Evolutionary conservation across 345 rosid genomes (phyloP).

Genomic region (Lenwebbia sp.): DNA sequence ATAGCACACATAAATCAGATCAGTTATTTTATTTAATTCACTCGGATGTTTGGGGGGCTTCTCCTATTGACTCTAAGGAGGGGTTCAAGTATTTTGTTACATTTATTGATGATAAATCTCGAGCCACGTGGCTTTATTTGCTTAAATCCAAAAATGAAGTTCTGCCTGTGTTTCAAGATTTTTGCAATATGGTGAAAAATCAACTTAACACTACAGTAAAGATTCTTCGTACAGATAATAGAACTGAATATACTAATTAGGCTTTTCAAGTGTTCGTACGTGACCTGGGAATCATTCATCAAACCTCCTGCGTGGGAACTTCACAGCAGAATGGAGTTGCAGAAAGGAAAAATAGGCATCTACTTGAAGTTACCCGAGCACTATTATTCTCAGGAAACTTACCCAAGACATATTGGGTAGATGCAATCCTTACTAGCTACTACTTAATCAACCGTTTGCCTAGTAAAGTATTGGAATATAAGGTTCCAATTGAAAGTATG

Average conservation of each 20-base stretch:
- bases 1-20: not conserved
- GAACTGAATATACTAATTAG: not conserved
- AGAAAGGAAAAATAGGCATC: not conserved
- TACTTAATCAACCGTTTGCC: not conserved
- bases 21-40: not conserved
- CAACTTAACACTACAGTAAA: not conserved
- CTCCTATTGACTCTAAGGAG: no score
- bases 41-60: not conserved
- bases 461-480: not conserved
- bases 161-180: not conserved
- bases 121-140: not conserved
- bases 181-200: not conserved
- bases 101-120: not conserved
- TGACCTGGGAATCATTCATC: not conserved
- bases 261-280: not conserved
- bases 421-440: not conserved
- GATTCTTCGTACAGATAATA: not conserved
- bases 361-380: not conserved
- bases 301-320: not conserved
- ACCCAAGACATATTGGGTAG: not conserved
- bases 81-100: not conserved
- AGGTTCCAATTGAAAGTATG: not conserved
- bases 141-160: not conserved
- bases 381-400: not conserved
- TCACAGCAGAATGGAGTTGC: constrained; percentile 1